Evolutionary conservation across 192 early-diverging fungal species (phyloP), one percentile per base, ranked within the genome.

Genomic region (Haplosporangium gracile): DNA sequence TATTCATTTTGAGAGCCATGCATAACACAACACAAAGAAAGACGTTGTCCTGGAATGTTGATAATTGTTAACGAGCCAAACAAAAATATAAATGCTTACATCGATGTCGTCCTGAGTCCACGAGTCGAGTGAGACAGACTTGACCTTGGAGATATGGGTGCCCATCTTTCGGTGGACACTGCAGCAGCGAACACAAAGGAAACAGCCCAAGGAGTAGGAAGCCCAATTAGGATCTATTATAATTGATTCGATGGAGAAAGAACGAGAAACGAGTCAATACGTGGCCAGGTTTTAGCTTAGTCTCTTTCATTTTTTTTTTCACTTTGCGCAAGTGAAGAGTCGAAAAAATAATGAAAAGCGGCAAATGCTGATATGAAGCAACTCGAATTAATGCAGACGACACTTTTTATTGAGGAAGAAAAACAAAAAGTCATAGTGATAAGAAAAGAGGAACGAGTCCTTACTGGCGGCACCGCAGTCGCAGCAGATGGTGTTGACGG

Each of bases 161-260:
- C 97, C 97, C 81, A 98, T 90, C 80, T 93, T 95, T 43, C 96
- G 88, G 76, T 97, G 96, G 45, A 96, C 82, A 47, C 95, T 92
- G 68, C 91, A 94, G 88, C 98, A 99, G 7, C 97, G 92, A 39
- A 99, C 98, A 90, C 98, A 99, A 49, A 99, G 83, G 80, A 99
- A 98, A 53, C 97, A 90, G 7, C 97, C 97, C 51, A 99, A 83
- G 83, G 97, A 97, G 94, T 95, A 95, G 4, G 96, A 97, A 42
- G 95, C 93, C 95, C 95, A 97, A 65, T 94, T 95, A 26, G 96
- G 95, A n/a, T 93, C 95, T 97, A 92, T 15, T 77, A 20, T 51
- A 4, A 51, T 65, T 26, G 60, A 65, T 11, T 24, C 5, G 6
- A 71, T 24, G 20, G 20, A 24, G 29, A 8, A 39, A 13, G 36